Percentiles rank a stretch among this genome's conserved stretches.
phyloP scores from a whole-genome alignment of 345 rosid species.

The Eutrema yunnanense region DNA sequence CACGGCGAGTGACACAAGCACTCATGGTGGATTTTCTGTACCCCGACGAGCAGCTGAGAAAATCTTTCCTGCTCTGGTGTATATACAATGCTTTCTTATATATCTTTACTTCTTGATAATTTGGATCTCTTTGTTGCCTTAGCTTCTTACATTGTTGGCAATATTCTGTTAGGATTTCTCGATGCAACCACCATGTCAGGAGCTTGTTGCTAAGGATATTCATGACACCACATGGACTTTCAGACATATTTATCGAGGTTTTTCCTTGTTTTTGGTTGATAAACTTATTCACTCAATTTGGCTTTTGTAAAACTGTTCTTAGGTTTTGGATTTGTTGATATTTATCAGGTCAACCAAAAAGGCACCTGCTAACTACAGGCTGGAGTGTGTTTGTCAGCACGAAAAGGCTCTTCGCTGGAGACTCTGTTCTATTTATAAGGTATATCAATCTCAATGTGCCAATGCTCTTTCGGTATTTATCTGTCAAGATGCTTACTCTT shows the following conservation, averaged over 20 bases:
- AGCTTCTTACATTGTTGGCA: conserved; percentile 10
- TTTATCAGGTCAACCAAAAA: conserved; percentile 78
- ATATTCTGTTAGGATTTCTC: conserved; percentile 66
- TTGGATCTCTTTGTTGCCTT: neutral
- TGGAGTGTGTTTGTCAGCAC: conserved; percentile 97
- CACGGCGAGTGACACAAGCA: conserved; percentile 97
- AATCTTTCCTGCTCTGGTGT: conserved; percentile 84
- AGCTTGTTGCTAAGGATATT: conserved; percentile 85
- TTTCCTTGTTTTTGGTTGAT: neutral
- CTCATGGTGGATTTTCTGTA: conserved; percentile 98
- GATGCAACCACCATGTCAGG: conserved; percentile 94
- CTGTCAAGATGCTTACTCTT: conserved; percentile 1
- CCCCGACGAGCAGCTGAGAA: conserved; percentile 97
- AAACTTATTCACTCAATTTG: neutral
- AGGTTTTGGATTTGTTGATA: conserved; percentile 3
- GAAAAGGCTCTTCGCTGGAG: conserved; percentile 89
- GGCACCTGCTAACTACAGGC: conserved; percentile 88
- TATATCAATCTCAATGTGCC: conserved; percentile 23
- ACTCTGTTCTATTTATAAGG: conserved; percentile 93
- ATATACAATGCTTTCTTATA: conserved; percentile 20
- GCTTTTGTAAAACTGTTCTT: neutral
- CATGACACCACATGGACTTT: conserved; percentile 84
- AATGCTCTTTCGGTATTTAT: neutral
- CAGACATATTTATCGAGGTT: conserved; percentile 95
- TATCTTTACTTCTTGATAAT: neutral